These are phyloP conservation scores for Taiwanofungus camphoratus DNA, from an alignment of 1,284 basidiomycete species.

Conservation along the genomic window DNA sequence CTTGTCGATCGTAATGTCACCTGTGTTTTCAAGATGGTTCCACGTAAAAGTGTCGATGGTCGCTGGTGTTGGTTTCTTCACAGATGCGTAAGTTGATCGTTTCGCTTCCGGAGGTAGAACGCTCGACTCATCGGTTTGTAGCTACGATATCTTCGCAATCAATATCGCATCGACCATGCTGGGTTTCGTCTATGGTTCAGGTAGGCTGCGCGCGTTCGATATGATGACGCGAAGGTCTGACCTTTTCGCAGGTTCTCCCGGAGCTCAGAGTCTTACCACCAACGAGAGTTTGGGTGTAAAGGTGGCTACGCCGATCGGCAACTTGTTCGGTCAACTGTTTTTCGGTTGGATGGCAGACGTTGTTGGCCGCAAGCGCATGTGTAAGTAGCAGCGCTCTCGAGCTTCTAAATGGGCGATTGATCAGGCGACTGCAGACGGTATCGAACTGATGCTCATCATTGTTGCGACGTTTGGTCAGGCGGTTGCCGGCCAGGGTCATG, in stretches of 20 bases:
- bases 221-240: not conserved
- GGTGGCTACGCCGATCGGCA: slow-evolving; percentile 50
- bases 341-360: slow-evolving; percentile 72
- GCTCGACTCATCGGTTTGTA: slow-evolving; percentile 16
- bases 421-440: slow-evolving; percentile 46
- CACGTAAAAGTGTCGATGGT: slow-evolving; percentile 71
- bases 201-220: slow-evolving; percentile 1
- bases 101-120: not conserved
- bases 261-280: slow-evolving; percentile 26
- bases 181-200: slow-evolving; percentile 65
- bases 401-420: not conserved
- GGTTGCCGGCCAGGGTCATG: slow-evolving; percentile 50
- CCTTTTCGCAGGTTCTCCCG: not conserved
- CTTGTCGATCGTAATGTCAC: not conserved
- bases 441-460: slow-evolving; percentile 70
- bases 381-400: slow-evolving; percentile 32
- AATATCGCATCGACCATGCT: slow-evolving; percentile 75
- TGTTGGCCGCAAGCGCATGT: slow-evolving; percentile 69
- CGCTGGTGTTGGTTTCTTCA: slow-evolving; percentile 80
- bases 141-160: slow-evolving; percentile 73
- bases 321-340: slow-evolving; percentile 49
- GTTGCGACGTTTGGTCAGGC: slow-evolving; percentile 59
- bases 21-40: slow-evolving; percentile 31
- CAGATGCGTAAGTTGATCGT: slow-evolving; percentile 53
- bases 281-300: slow-evolving; percentile 66